Evolutionary conservation across 352 stramenopile genomes (phyloP).

Genomic region (Pythium rishiriense): DNA sequence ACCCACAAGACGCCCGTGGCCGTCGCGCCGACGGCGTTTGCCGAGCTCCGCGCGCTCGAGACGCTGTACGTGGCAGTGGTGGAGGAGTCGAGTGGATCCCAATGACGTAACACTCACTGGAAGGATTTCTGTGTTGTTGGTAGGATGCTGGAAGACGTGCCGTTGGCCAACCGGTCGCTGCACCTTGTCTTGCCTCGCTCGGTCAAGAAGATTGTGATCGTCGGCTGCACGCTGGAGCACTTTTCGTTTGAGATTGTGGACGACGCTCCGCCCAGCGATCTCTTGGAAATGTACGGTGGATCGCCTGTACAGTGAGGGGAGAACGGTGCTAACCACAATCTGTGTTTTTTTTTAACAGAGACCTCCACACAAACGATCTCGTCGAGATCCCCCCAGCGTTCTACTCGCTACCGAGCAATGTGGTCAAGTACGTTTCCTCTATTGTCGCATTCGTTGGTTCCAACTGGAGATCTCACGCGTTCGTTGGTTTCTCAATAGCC

Average conservation of each 20-base stretch:
- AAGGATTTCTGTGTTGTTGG: constrained; percentile 16
- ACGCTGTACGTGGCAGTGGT: constrained; percentile 47
- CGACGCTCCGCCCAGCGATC: constrained; percentile 23
- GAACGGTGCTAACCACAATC: background rate
- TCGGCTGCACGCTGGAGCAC: constrained; percentile 40
- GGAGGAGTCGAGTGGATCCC: background rate
- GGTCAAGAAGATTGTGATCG: constrained; percentile 48
- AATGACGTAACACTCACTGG: too few relatives aligned
- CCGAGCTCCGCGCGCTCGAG: constrained; percentile 38
- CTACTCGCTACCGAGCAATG: constrained; percentile 19
- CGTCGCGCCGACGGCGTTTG: constrained; percentile 43
- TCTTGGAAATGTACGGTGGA: constrained; percentile 2
- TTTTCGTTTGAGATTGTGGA: constrained; percentile 47
- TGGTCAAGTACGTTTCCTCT: constrained; percentile 23
- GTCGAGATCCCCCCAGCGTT: constrained; percentile 31
- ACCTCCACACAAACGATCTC: constrained; percentile 48
- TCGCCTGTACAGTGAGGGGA: background rate
- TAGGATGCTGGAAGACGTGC: constrained; percentile 48
- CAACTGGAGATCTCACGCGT: background rate
- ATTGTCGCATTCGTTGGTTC: background rate
- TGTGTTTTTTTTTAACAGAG: constrained; percentile 19
- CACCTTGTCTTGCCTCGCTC: constrained; percentile 46
- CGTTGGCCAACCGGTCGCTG: constrained; percentile 32
- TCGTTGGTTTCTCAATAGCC: constrained; percentile 15
- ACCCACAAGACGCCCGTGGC: constrained; percentile 36